These are phyloP conservation scores for Pisolithus thermaeus DNA, from an alignment of 1,284 basidiomycete species.

Conservation along the genomic window DNA sequence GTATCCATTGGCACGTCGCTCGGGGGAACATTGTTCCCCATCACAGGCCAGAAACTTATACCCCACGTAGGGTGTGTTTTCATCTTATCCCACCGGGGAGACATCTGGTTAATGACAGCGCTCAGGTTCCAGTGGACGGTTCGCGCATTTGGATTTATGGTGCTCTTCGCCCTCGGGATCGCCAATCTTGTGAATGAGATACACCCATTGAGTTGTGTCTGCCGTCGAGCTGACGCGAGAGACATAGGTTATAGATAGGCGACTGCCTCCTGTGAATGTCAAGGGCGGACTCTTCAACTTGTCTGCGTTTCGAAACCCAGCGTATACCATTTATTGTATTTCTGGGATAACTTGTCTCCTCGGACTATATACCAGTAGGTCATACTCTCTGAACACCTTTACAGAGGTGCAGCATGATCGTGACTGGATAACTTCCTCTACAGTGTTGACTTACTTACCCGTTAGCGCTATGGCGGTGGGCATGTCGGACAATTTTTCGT, in stretches of 20 bases:
- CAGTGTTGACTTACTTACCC: slow-evolving; percentile 48
- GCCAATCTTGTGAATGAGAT: slow-evolving; percentile 29
- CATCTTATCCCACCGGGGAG: background rate
- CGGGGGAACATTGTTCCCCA: slow-evolving; percentile 41
- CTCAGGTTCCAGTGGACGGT: slow-evolving; percentile 40
- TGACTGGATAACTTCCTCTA: background rate
- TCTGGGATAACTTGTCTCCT: background rate
- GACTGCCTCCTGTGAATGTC: slow-evolving; percentile 36
- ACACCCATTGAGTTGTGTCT: no score
- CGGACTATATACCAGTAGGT: background rate
- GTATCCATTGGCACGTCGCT: slow-evolving; percentile 36
- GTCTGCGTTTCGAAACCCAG: slow-evolving; percentile 33
- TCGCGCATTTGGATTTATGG: slow-evolving; percentile 41
- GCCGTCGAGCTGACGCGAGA: no score
- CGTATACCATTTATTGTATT: slow-evolving; percentile 28
- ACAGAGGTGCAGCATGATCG: background rate
- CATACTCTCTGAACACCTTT: no score
- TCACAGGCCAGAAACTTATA: slow-evolving; percentile 37
- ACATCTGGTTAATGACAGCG: background rate
- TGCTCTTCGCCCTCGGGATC: slow-evolving; percentile 30
- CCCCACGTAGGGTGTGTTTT: slow-evolving; percentile 29
- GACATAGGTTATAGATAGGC: slow-evolving; percentile 20
- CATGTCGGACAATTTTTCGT: slow-evolving; percentile 31
- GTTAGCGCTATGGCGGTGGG: slow-evolving; percentile 16
- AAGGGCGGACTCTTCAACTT: slow-evolving; percentile 39